Base-by-base conservation (phyloP, 768 basidiomycete species). In the Termitomyces sp. region DNA sequence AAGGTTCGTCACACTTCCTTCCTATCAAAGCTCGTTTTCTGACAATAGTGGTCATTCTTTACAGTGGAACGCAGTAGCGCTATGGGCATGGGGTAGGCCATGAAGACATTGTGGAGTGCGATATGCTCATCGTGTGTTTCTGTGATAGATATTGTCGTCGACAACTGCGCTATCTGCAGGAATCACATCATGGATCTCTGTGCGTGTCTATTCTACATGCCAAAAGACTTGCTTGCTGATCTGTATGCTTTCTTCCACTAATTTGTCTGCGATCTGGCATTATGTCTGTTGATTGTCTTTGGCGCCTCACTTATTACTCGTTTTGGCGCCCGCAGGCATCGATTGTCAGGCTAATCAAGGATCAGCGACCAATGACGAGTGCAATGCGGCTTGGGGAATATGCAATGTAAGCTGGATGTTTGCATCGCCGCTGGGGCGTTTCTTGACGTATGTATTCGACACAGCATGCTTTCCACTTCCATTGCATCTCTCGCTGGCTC, bases 181-280 rank as follows among this genome's bases (percentile, higher is more conserved):
- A 98, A 98, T 72, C 96, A 99, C 71, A 98, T 99, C 78, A 99
- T 99, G 97, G 97, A 99, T 74, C 88, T 98, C 48, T 99, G 97
- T 98, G 67, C 68, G 91, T 77, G 41, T 53, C 20, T 23, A 44
- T 10, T 47, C 30, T 50, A 33, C 14, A 12, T 33, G 13, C 3
- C n/a, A n/a, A 16, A 6, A 8, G 41, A 41, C 7, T 43, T 9
- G 41, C 16, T 55, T 28, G 18, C 53, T 59, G 58, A 55, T 32
- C 26, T 55, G 2, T 2, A 10, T 13, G 5, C 36, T 28, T 18
- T 5, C 10, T 13, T 20, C 8, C 8, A 30, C 38, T 12, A 2
- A 13, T 28, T 14, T 5, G n/a, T 55, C 8, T 40, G 23, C 33
- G 16, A 58, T 32, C 41, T 35, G 32, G 26, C 47, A 30, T 36